Base-by-base conservation (phyloP, 1,284 basidiomycete genomes). In the Cryptococcus hybrid region DNA sequence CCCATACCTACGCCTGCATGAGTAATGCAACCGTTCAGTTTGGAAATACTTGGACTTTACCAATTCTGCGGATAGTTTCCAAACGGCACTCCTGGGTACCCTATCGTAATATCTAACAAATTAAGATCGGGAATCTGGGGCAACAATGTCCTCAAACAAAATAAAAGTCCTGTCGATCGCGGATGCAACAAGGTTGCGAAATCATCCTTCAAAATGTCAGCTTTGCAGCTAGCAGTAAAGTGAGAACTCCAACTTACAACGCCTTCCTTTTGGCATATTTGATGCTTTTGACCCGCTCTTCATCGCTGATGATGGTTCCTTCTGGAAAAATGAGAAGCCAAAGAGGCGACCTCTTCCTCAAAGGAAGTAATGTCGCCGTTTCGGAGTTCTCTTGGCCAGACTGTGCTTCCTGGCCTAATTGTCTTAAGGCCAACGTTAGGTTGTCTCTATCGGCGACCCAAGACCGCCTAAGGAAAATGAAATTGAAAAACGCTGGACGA, bases 241-340 rank as follows among this genome's bases (percentile, higher is more conserved):
- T 37, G 36, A 24, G 30, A 30, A 30, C 30, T 18, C 11, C 51
- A n/a, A 54, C 90, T 79, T 69, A 77, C 75, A 0, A 77, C 62
- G 4, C 66, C 66, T 51, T 78, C 70, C 7, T 0, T 97, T 69
- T 56, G 1, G 76, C 74, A 71, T 86, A 96, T 64, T 86, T 88
- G 76, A 85, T 85, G 77, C 89, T 92, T 61, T 89, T 82, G 0
- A 89, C 89, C 47, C 90, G 80, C 2, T 92, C 96, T 62, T 91
- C 80, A 55, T 84, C 82, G 71, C 88, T 90, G 8, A 92, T 86
- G 44, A 97, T 85, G 0, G 93, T 96, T 12, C 93, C 93, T 76
- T 97, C 93, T 0, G 93, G 93, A 73, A 93, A 97, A 48, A 97
- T 82, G 49, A 97, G 81, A 64, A 95, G 85, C 59, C 88, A 86